These are phyloP conservation scores for Yamadazyma sp. DNA, from an alignment of 1,139 yeast species.

Conservation along the genomic window DNA sequence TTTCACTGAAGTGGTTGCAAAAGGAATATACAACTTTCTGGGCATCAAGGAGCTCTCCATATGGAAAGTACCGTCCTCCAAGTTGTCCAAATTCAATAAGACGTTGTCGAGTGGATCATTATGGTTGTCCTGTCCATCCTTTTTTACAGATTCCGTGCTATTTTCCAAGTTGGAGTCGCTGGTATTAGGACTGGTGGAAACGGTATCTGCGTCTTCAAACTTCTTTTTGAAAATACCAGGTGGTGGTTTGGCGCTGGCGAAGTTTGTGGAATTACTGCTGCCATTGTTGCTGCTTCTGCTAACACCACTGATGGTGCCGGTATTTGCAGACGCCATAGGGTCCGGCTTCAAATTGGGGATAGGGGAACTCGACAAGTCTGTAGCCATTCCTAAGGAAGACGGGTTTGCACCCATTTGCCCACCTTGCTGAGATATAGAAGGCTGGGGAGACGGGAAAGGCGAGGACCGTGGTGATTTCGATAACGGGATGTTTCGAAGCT, in stretches of 20 bases:
- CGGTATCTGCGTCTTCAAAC: background rate
- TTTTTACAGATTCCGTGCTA: background rate
- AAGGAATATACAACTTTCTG: slow-evolving; percentile 66
- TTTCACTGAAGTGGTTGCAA: slow-evolving; percentile 55
- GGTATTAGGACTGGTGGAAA: background rate
- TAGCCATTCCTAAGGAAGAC: slow-evolving; percentile 8
- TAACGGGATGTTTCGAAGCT: slow-evolving; percentile 40
- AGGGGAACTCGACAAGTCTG: slow-evolving; percentile 20
- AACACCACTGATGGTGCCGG: background rate
- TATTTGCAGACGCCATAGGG: slow-evolving; percentile 1
- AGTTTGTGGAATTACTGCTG: no score
- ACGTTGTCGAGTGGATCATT: slow-evolving; percentile 25
- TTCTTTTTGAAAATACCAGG: slow-evolving; percentile 1
- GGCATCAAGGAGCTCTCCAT: slow-evolving; percentile 67
- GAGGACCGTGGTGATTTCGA: slow-evolving; percentile 42
- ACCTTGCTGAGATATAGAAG: slow-evolving; percentile 40
- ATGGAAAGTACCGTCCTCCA: slow-evolving; percentile 31
- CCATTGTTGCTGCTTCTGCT: background rate
- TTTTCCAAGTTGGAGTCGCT: slow-evolving; percentile 1
- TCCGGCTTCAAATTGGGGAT: slow-evolving; percentile 23
- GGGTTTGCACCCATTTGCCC: slow-evolving; percentile 8
- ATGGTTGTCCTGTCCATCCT: background rate
- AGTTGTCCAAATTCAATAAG: slow-evolving; percentile 37
- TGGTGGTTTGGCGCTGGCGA: slow-evolving; percentile 1
- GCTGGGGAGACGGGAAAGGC: slow-evolving; percentile 50